Conservation (phyloP, 805 yeast genomes). For the Yamadazyma philogaea region DNA sequence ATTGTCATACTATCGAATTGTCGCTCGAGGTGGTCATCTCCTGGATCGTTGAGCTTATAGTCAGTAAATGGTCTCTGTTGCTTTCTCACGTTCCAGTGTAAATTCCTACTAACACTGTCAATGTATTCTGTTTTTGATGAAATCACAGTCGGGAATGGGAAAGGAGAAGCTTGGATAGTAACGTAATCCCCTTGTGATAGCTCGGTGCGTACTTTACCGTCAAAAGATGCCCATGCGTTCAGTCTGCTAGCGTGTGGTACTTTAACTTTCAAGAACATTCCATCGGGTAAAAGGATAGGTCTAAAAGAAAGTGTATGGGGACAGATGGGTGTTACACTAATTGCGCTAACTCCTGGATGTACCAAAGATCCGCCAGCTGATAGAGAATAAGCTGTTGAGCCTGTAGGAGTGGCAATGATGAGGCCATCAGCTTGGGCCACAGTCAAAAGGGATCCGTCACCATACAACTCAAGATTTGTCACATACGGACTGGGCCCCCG, state of each 20-base stretch:
- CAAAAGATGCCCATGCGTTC: slow-evolving; percentile 96
- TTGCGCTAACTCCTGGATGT: slow-evolving; percentile 91
- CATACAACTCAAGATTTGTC: slow-evolving; percentile 83
- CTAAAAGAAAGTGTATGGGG: slow-evolving; percentile 93
- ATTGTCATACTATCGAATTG: slow-evolving; percentile 9
- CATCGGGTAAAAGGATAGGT: slow-evolving; percentile 89
- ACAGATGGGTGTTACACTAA: slow-evolving; percentile 91
- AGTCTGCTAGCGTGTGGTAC: slow-evolving; percentile 78
- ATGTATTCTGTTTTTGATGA: slow-evolving; percentile 72
- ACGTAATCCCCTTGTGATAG: slow-evolving; percentile 80
- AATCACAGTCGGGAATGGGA: slow-evolving; percentile 90
- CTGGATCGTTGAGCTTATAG: slow-evolving; percentile 13
- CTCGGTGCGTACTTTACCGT: slow-evolving; percentile 86
- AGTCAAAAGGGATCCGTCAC: slow-evolving; percentile 80
- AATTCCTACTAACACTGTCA: slow-evolving; percentile 77
- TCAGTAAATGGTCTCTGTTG: slow-evolving; percentile 70
- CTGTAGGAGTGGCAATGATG: slow-evolving; percentile 91
- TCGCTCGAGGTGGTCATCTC: slow-evolving; percentile 14
- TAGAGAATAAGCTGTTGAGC: slow-evolving; percentile 92
- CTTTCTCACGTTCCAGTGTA: slow-evolving; percentile 93
- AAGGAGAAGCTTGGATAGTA: slow-evolving; percentile 79
- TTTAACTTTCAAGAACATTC: slow-evolving; percentile 78
- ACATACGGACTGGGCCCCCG: slow-evolving; percentile 93
- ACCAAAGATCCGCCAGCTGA: slow-evolving; percentile 95
- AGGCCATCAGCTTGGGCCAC: slow-evolving; percentile 94